Conservation (phyloP, 2,329 filamentous ascomycete genomes). For the Aspergillus spinulosporus region DNA sequence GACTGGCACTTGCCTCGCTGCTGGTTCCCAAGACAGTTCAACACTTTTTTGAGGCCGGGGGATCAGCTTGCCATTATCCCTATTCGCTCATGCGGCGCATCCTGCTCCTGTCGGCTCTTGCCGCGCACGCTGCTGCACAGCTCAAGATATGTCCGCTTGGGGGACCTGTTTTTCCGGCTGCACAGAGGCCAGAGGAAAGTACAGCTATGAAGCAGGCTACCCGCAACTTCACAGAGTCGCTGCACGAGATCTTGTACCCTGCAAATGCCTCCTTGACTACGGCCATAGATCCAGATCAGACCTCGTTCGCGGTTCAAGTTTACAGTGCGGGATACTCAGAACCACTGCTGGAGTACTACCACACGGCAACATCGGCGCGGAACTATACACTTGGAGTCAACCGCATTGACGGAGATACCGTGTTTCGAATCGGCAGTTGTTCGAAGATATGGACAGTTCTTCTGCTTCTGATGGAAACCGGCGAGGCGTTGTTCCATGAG, state of each 20-base stretch:
- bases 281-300: conserved; percentile 1
- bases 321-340: conserved; percentile 39
- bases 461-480: conserved; percentile 33
- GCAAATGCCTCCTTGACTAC: neutral
- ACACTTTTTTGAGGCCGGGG: no score
- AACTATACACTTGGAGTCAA: conserved; percentile 33
- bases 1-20: no score
- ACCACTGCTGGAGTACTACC: conserved; percentile 28
- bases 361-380: conserved; percentile 35
- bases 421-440: conserved; percentile 47
- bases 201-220: neutral
- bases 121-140: neutral
- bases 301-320: conserved; percentile 42
- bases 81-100: neutral
- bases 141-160: conserved; percentile 1
- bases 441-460: conserved; percentile 48
- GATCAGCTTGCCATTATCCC: no score
- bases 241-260: neutral
- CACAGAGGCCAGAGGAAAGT: neutral
- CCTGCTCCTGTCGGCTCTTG: neutral
- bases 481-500: conserved; percentile 23
- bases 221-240: neutral
- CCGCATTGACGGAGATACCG: conserved; percentile 42
- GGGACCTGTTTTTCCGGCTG: conserved; percentile 5
- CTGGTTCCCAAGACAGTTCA: no score